Evolutionary conservation across 495 filamentous ascomycete species (phyloP).

Genomic region (Stereocaulon alpinum): DNA sequence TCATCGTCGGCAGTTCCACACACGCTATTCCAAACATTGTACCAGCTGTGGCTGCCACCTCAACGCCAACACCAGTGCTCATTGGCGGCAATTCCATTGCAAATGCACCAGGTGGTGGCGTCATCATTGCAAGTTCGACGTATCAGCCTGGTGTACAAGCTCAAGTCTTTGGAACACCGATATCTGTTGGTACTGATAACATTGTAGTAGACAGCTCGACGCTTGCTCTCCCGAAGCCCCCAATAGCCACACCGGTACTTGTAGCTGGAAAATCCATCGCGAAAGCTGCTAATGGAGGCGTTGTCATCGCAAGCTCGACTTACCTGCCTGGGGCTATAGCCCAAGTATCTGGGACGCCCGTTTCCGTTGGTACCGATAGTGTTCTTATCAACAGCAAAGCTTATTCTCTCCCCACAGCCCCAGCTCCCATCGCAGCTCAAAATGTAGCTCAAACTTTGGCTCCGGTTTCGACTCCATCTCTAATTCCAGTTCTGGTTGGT

Average conservation of each 20-base stretch:
- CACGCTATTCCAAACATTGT: background rate
- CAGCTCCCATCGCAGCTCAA: background rate
- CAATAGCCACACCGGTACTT: background rate
- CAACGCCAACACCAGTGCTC: slow-evolving; percentile 1
- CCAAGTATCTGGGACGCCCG: background rate
- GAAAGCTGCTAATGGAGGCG: background rate
- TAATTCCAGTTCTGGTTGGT: background rate
- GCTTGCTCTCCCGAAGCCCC: background rate
- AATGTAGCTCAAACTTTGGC: background rate
- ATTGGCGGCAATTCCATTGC: background rate
- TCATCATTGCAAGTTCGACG: slow-evolving; percentile 1
- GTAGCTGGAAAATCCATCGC: background rate
- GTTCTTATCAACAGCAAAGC: background rate
- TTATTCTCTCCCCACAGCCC: background rate
- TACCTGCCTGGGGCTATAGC: background rate
- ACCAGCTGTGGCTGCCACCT: background rate
- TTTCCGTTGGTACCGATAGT: background rate
- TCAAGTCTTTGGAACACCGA: background rate
- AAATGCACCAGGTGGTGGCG: background rate
- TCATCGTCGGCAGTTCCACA: background rate
- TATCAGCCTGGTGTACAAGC: background rate
- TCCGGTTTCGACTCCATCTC: background rate
- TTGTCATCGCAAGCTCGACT: background rate
- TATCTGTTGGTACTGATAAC: slow-evolving; percentile 5
- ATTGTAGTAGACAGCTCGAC: background rate